A percentile compares a stretch with the other conserved stretches of the same genome.
Evolutionary conservation across 805 yeast species (phyloP).

Genomic region (Saturnispora gosingensis): DNA sequence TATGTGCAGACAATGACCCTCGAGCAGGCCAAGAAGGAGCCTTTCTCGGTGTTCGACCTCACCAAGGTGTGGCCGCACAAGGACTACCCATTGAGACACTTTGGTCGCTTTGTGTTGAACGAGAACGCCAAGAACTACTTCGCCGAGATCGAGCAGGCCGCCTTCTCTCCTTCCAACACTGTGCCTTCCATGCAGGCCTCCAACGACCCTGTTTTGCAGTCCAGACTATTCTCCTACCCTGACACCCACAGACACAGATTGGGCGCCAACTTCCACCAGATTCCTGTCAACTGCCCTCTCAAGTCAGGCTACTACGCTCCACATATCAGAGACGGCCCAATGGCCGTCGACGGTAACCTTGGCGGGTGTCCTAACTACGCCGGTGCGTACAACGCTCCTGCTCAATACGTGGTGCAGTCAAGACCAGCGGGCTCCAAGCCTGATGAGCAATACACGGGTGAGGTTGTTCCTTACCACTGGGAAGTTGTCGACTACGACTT

Average conservation of each 20-base stretch:
- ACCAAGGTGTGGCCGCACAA: slow-evolving; percentile 90
- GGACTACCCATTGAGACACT: slow-evolving; percentile 77
- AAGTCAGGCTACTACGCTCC: slow-evolving; percentile 52
- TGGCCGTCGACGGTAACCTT: slow-evolving; percentile 60
- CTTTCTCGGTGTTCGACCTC: slow-evolving; percentile 80
- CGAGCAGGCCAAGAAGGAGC: slow-evolving; percentile 63
- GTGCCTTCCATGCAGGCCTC: slow-evolving; percentile 77
- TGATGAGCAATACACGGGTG: slow-evolving; percentile 28
- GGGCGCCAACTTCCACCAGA: slow-evolving; percentile 68
- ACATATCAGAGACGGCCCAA: slow-evolving; percentile 74
- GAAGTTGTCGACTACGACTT: slow-evolving; percentile 59
- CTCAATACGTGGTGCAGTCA: slow-evolving; percentile 34
- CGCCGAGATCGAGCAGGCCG: slow-evolving; percentile 82
- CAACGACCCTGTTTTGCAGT: slow-evolving; percentile 77
- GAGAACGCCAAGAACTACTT: slow-evolving; percentile 82
- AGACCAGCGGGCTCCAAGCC: slow-evolving; percentile 24
- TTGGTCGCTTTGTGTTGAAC: slow-evolving; percentile 71
- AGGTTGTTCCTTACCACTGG: slow-evolving; percentile 75
- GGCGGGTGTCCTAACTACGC: slow-evolving; percentile 73
- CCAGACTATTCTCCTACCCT: slow-evolving; percentile 73
- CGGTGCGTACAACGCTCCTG: slow-evolving; percentile 42
- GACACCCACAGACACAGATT: slow-evolving; percentile 82
- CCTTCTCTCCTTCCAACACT: slow-evolving; percentile 79
- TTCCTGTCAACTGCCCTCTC: slow-evolving; percentile 84
- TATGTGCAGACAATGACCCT: slow-evolving; percentile 82